These are phyloP conservation scores for Fusarium secorum DNA, from an alignment of 2,329 filamentous ascomycete species.

Conservation along the genomic window DNA sequence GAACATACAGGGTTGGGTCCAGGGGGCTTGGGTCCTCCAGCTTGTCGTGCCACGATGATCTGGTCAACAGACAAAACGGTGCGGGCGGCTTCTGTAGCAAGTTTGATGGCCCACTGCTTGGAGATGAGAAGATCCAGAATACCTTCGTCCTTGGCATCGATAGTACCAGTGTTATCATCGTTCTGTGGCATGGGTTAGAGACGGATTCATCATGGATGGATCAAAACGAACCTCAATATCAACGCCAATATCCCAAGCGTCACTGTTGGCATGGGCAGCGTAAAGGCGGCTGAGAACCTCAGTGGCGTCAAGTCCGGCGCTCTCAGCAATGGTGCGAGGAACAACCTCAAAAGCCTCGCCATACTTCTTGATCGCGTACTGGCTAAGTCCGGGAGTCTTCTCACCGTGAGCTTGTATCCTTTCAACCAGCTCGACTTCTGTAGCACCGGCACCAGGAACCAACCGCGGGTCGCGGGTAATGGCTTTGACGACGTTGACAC, in stretches of 20 bases:
- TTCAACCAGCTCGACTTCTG: conserved; percentile 93
- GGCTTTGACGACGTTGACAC: conserved; percentile 98
- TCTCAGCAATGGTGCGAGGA: conserved; percentile 91
- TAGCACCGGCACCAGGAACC: conserved; percentile 92
- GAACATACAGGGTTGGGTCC: conserved; percentile 79
- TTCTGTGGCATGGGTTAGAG: conserved; percentile 59
- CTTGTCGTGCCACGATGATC: conserved; percentile 97
- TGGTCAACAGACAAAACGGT: conserved; percentile 97
- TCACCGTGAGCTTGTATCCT: conserved; percentile 90
- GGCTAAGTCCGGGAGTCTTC: conserved; percentile 88
- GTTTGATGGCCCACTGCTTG: conserved; percentile 96
- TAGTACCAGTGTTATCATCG: conserved; percentile 77
- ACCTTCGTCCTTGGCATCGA: conserved; percentile 86
- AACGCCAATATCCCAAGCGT: conserved; percentile 89
- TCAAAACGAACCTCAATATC: conserved; percentile 76
- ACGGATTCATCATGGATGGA: not conserved
- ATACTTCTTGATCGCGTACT: conserved; percentile 97
- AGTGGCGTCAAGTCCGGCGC: conserved; percentile 94
- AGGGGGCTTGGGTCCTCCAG: conserved; percentile 95
- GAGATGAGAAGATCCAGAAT: conserved; percentile 91
- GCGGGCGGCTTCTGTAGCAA: conserved; percentile 92
- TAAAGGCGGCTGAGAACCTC: conserved; percentile 93
- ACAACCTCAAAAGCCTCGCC: conserved; percentile 98
- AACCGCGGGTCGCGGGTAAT: conserved; percentile 92
- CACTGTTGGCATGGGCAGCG: conserved; percentile 88